A percentile compares a stretch with the other conserved stretches of the same genome.
phyloP scores from a whole-genome alignment of 331 rosid species.

The Stylosanthes scabra region DNA sequence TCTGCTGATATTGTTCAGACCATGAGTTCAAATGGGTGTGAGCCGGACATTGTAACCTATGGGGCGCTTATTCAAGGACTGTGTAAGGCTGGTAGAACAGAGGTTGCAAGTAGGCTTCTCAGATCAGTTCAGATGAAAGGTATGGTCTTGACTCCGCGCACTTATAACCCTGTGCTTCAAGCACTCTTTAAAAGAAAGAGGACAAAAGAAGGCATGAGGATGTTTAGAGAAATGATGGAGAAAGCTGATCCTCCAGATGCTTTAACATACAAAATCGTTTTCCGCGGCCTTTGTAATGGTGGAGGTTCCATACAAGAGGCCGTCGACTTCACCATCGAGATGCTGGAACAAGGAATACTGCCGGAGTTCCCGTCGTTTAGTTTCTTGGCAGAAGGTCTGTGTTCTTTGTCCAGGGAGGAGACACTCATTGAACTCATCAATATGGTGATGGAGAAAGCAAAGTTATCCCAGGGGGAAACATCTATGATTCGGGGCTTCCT shows the following conservation, averaged over 20 bases:
- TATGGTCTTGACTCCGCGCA: slow-evolving; percentile 72
- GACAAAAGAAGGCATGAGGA: slow-evolving; percentile 81
- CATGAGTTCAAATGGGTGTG: slow-evolving; percentile 82
- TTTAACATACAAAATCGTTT: slow-evolving; percentile 70
- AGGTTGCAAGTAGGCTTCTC: slow-evolving; percentile 83
- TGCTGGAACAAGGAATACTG: slow-evolving; percentile 70
- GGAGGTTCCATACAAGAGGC: slow-evolving; percentile 92
- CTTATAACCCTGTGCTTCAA: slow-evolving; percentile 83
- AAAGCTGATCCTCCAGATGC: slow-evolving; percentile 81
- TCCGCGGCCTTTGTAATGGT: slow-evolving; percentile 89
- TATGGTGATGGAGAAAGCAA: slow-evolving; percentile 74
- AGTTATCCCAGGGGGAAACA: slow-evolving; percentile 58
- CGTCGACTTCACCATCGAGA: slow-evolving; percentile 78
- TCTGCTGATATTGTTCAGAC: slow-evolving; percentile 87
- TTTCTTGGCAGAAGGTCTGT: slow-evolving; percentile 87
- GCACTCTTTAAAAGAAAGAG: slow-evolving; percentile 75
- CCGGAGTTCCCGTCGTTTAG: slow-evolving; percentile 75
- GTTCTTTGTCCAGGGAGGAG: slow-evolving; percentile 79
- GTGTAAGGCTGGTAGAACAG: slow-evolving; percentile 85
- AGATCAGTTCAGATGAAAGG: slow-evolving; percentile 92
- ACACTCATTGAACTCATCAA: slow-evolving; percentile 70
- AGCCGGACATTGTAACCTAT: slow-evolving; percentile 86
- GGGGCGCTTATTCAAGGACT: slow-evolving; percentile 80
- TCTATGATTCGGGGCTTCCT: slow-evolving; percentile 77
- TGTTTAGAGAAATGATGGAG: slow-evolving; percentile 89